These are phyloP conservation scores for Zygoascus tannicola DNA, from an alignment of 805 yeast species.

Conservation along the genomic window DNA sequence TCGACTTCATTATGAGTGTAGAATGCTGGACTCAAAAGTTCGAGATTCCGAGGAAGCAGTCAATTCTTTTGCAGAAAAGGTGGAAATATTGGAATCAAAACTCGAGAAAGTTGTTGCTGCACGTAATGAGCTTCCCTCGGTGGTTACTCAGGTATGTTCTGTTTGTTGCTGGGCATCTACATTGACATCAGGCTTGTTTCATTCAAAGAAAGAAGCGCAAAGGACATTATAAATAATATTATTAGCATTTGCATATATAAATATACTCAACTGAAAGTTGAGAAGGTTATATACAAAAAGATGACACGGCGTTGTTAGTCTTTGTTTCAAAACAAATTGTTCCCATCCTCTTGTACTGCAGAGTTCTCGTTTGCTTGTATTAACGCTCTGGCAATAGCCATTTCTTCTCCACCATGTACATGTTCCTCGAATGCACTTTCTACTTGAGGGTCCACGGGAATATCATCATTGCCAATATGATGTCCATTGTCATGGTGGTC, in stretches of 20 bases:
- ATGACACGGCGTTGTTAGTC: too few species aligned
- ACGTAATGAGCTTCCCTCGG: too few species aligned
- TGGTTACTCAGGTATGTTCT: too few species aligned
- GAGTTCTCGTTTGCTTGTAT: slow-evolving; percentile 44
- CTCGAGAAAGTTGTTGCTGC: slow-evolving; percentile 5
- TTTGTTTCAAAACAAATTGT: slow-evolving; percentile 5
- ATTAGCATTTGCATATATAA: too few species aligned
- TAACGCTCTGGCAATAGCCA: slow-evolving; percentile 57
- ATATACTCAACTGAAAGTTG: too few species aligned
- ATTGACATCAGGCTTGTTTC: too few species aligned
- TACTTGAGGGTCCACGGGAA: slow-evolving; percentile 54
- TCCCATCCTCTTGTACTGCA: slow-evolving; percentile 1
- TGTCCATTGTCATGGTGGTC: slow-evolving; percentile 3
- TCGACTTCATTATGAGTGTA: slow-evolving; percentile 51
- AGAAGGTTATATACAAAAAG: too few species aligned
- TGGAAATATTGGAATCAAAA: slow-evolving; percentile 28
- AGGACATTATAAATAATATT: too few species aligned
- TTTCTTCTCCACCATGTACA: slow-evolving; percentile 38
- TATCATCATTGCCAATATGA: slow-evolving; percentile 24
- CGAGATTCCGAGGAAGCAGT: slow-evolving; percentile 60
- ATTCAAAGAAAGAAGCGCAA: too few species aligned
- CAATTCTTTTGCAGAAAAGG: slow-evolving; percentile 34
- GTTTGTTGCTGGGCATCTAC: too few species aligned
- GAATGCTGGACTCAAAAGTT: slow-evolving; percentile 49
- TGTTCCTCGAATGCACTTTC: slow-evolving; percentile 36